phyloP scores from a whole-genome alignment of 192 early-diverging fungal species.

The Backusella luteola region DNA sequence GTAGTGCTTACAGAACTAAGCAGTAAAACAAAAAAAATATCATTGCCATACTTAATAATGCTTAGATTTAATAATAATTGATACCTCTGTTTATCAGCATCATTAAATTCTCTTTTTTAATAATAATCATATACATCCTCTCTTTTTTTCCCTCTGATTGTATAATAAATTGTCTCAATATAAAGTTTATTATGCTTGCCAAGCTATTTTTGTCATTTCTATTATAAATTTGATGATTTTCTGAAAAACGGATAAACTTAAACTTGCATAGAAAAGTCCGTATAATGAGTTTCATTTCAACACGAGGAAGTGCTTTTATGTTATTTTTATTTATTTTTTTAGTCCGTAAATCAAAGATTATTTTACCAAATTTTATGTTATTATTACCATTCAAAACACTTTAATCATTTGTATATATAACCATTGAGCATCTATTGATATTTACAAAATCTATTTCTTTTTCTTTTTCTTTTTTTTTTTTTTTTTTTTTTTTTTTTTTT shows the following conservation, averaged over 20 bases:
- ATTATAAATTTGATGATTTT: not conserved
- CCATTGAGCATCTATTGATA: not conserved
- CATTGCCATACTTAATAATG: not conserved
- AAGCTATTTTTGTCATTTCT: not conserved
- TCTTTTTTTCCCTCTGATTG: not conserved
- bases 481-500: not conserved
- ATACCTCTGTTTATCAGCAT: not conserved
- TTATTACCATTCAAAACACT: not conserved
- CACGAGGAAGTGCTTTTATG: not conserved
- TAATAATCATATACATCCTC: not conserved
- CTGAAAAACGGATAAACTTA: not conserved
- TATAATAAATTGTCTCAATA: not conserved
- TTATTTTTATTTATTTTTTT: too few species aligned
- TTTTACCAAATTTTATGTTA: too few species aligned
- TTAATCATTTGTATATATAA: not conserved
- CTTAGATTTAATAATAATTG: not conserved
- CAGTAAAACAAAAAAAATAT: not conserved
- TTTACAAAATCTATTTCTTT: not conserved
- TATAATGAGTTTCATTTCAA: not conserved
- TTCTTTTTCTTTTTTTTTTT: not conserved
- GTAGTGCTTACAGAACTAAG: conserved; percentile 19
- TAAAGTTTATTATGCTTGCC: not conserved
- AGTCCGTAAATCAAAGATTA: too few species aligned
- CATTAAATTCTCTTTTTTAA: not conserved
- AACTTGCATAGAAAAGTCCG: not conserved